Evolutionary conservation across 768 basidiomycete genomes (phyloP).

Genomic region (Leucocoprinus birnbaumii): DNA sequence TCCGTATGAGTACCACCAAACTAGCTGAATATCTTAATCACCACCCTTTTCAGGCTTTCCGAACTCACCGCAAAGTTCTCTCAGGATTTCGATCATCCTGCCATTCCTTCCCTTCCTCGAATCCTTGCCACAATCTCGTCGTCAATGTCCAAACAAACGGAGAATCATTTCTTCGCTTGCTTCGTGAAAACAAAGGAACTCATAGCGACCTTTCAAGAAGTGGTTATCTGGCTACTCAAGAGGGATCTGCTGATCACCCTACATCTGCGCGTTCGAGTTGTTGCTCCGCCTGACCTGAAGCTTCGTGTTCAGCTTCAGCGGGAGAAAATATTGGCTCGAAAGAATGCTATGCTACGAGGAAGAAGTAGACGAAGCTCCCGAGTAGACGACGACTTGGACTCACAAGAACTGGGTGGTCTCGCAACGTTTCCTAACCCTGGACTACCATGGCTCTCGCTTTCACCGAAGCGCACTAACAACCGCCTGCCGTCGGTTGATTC

Average conservation of each 20-base stretch:
- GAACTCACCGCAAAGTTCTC: constrained; percentile 60
- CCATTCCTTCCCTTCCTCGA: constrained; percentile 67
- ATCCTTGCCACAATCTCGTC: constrained; percentile 77
- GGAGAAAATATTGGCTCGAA: constrained; percentile 32
- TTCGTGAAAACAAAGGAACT: constrained; percentile 69
- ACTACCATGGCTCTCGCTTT: constrained; percentile 49
- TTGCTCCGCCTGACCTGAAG: constrained; percentile 78
- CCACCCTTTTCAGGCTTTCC: constrained; percentile 43
- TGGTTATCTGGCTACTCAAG: constrained; percentile 90
- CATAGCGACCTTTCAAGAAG: constrained; percentile 71
- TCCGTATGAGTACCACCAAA: constrained; percentile 43
- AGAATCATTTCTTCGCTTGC: constrained; percentile 78
- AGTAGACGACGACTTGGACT: constrained; percentile 13
- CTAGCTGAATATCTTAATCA: not conserved
- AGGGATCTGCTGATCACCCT: constrained; percentile 82
- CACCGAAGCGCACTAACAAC: constrained; percentile 39
- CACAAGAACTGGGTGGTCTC: constrained; percentile 12
- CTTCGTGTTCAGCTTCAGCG: constrained; percentile 51
- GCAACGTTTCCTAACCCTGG: constrained; percentile 16
- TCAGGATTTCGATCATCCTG: constrained; percentile 50
- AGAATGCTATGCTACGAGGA: constrained; percentile 15
- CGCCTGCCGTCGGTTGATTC: constrained; percentile 48
- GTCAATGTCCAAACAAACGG: constrained; percentile 56
- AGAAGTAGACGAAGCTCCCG: constrained; percentile 15
- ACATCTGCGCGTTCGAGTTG: constrained; percentile 82